These are phyloP conservation scores for Neurospora terricola DNA, from an alignment of 495 filamentous ascomycete genomes.

Conservation along the genomic window DNA sequence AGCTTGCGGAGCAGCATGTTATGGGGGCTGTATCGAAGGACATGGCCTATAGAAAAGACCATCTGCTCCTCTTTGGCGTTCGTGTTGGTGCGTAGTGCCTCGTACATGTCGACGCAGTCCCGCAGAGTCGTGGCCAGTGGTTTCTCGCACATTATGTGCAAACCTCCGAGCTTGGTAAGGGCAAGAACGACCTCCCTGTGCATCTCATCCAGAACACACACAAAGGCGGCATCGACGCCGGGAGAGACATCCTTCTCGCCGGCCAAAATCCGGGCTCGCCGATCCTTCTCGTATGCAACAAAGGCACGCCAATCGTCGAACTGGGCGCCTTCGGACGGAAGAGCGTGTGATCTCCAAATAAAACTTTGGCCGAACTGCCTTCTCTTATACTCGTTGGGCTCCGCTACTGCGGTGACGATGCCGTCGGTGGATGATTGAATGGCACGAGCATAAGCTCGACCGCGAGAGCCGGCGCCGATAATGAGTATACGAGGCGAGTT, in stretches of 20 bases:
- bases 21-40: conserved; percentile 81
- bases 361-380: conserved; percentile 52
- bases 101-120: conserved; percentile 67
- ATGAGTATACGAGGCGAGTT: conserved; percentile 56
- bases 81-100: conserved; percentile 28
- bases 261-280: conserved; percentile 34
- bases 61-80: conserved; percentile 23
- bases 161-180: conserved; percentile 49
- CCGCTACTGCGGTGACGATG: conserved; percentile 64
- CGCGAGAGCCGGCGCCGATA: conserved; percentile 81
- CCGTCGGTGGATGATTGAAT: conserved; percentile 51
- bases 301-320: conserved; percentile 72
- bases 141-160: conserved; percentile 94
- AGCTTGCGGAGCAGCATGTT: conserved; percentile 76
- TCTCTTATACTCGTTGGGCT: conserved; percentile 73
- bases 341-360: conserved; percentile 47
- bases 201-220: conserved; percentile 82
- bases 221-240: conserved; percentile 70
- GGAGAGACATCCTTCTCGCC: conserved; percentile 32
- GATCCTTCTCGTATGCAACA: conserved; percentile 49
- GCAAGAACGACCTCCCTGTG: conserved; percentile 70
- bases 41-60: conserved; percentile 76
- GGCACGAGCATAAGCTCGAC: conserved; percentile 62
- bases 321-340: conserved; percentile 40
- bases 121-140: conserved; percentile 69